A percentile compares a stretch with the other conserved stretches of the same genome.
phyloP scores from a whole-genome alignment of 176 grass and related monocot genomes.

The Oryza australiensis region DNA sequence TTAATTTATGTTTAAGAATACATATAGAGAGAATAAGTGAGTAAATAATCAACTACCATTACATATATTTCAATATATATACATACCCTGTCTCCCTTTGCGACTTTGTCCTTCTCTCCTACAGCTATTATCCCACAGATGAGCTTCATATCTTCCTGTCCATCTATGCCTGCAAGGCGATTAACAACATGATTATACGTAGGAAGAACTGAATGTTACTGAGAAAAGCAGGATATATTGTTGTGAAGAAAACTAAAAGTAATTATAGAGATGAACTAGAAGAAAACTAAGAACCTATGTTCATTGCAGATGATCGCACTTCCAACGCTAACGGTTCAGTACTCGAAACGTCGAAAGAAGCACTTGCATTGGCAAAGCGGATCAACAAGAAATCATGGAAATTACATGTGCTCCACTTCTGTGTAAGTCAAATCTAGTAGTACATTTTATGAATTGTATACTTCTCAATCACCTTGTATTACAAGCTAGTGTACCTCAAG shows the following conservation, averaged over 20 bases:
- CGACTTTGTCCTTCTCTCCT: constrained; percentile 75
- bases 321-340: not conserved
- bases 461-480: constrained; percentile 15
- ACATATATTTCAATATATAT: constrained; percentile 2
- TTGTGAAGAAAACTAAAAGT: not conserved
- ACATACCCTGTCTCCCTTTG: constrained; percentile 68
- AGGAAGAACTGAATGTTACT: not conserved
- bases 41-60: not conserved
- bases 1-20: not conserved
- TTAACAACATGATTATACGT: not conserved
- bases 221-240: not conserved
- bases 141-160: constrained; percentile 76
- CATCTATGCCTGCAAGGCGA: constrained; percentile 61
- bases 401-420: not conserved
- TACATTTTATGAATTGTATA: constrained; percentile 9
- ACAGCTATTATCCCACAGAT: constrained; percentile 80
- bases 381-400: not conserved
- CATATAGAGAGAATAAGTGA: not conserved
- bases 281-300: not conserved
- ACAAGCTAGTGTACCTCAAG: constrained; percentile 34
- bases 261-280: not conserved
- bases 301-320: not conserved
- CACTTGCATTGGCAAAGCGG: not conserved
- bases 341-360: not conserved
- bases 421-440: not conserved